Evolutionary conservation across 495 filamentous ascomycete genomes (phyloP).

Genomic region (Xylaria acuta): DNA sequence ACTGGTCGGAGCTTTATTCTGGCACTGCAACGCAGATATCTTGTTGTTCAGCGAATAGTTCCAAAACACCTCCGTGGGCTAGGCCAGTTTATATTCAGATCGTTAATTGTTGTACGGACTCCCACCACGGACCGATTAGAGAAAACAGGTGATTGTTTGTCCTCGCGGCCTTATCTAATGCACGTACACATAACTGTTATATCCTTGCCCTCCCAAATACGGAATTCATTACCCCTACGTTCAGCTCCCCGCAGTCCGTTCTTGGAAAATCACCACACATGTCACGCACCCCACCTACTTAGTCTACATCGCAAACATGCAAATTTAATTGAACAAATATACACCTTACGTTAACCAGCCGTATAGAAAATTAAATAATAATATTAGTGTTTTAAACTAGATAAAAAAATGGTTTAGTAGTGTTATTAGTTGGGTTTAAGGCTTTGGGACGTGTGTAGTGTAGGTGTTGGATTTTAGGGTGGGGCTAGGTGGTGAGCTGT

Average conservation of each 20-base stretch:
- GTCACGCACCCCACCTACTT: no score
- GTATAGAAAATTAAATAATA: no score
- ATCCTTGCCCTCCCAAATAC: neutral
- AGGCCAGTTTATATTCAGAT: neutral
- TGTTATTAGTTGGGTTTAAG: no score
- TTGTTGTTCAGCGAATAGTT: neutral
- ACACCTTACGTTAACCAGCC: no score
- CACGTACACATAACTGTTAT: neutral
- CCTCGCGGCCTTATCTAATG: neutral
- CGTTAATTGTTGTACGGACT: neutral
- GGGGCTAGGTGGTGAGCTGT: no score
- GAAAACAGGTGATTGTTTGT: neutral
- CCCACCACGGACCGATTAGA: neutral
- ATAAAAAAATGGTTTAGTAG: no score
- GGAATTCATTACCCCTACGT: neutral
- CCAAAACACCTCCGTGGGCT: neutral
- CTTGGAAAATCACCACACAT: no score
- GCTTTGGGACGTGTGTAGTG: no score
- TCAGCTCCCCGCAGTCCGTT: constrained; percentile 6
- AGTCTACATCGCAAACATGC: no score
- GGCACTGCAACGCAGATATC: neutral
- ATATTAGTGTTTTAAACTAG: no score
- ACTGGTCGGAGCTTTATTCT: neutral
- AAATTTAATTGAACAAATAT: no score
- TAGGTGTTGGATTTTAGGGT: no score